Conservation (phyloP, 306 rosid species). For the Erythrophleum fordii region DNA sequence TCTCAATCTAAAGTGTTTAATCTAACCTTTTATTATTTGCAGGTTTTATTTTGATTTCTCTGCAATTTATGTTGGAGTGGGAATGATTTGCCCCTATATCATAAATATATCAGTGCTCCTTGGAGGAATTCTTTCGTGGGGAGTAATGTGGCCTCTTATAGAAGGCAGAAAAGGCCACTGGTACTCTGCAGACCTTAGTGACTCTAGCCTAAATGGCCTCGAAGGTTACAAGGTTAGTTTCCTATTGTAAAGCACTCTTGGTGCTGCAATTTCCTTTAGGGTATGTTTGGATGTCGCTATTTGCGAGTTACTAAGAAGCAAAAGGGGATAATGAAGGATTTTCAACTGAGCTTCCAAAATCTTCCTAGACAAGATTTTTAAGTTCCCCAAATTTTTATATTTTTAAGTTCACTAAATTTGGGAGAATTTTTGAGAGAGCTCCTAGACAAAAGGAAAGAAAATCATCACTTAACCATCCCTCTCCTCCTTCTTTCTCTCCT, state of each 20-base stretch:
- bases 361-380: no score
- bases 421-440: not conserved
- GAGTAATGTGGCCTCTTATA: conserved; percentile 62
- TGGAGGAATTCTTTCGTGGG: conserved; percentile 68
- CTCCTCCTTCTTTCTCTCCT: not conserved
- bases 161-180: conserved; percentile 50
- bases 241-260: conserved; percentile 11
- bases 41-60: conserved; percentile 64
- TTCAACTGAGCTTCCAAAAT: not conserved
- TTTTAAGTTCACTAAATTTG: not conserved
- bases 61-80: conserved; percentile 58
- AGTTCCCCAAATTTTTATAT: no score
- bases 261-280: not conserved
- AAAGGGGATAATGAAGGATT: no score
- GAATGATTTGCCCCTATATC: conserved; percentile 67
- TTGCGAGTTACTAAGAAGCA: no score
- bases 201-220: conserved; percentile 42
- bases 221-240: conserved; percentile 61
- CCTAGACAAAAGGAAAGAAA: not conserved
- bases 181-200: conserved; percentile 32
- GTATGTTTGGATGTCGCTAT: not conserved
- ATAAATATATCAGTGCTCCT: conserved; percentile 59
- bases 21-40: conserved; percentile 17
- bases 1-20: not conserved
- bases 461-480: not conserved